A percentile compares a stretch with the other conserved stretches of the same genome.
phyloP scores from a whole-genome alignment of 164 flowering plant genomes.

The Protea cynaroides region DNA sequence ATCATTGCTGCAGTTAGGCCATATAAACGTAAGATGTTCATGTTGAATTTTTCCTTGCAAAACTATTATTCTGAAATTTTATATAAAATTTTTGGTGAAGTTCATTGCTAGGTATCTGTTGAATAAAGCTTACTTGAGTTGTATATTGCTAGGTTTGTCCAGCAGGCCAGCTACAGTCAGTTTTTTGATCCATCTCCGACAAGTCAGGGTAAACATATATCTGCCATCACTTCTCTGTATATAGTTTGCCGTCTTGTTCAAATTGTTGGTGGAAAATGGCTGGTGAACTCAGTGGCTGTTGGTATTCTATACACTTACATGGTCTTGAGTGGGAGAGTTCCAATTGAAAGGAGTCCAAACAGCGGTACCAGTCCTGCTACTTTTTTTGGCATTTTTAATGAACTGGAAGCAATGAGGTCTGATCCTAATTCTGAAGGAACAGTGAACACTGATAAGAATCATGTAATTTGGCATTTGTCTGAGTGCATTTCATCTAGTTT shows the following conservation, averaged over 20 bases:
- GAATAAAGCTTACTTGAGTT: not conserved
- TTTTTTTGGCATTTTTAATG: conserved; percentile 13
- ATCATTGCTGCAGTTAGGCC: conserved; percentile 26
- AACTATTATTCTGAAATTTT: not conserved
- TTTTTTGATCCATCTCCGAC: conserved; percentile 1
- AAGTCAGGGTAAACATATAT: conserved; percentile 38
- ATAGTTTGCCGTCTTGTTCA: conserved; percentile 50
- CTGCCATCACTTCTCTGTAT: conserved; percentile 47
- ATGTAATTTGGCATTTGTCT: conserved; percentile 8
- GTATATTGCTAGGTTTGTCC: not conserved
- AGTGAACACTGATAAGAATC: conserved; percentile 14
- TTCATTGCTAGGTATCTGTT: not conserved
- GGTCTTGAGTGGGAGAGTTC: conserved; percentile 11
- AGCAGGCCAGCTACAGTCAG: not conserved
- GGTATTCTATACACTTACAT: conserved; percentile 29
- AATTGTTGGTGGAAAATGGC: conserved; percentile 41
- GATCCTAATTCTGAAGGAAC: conserved; percentile 21
- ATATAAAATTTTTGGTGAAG: not conserved
- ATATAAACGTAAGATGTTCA: conserved; percentile 32
- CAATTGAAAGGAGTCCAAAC: conserved; percentile 6
- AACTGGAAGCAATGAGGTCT: conserved; percentile 14
- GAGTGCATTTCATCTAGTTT: conserved; percentile 12
- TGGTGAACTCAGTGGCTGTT: conserved; percentile 39
- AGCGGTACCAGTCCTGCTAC: conserved; percentile 3
- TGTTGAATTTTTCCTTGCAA: not conserved